These are phyloP conservation scores for Phytophthora syringae DNA, from an alignment of 352 stramenopile species.

Conservation along the genomic window DNA sequence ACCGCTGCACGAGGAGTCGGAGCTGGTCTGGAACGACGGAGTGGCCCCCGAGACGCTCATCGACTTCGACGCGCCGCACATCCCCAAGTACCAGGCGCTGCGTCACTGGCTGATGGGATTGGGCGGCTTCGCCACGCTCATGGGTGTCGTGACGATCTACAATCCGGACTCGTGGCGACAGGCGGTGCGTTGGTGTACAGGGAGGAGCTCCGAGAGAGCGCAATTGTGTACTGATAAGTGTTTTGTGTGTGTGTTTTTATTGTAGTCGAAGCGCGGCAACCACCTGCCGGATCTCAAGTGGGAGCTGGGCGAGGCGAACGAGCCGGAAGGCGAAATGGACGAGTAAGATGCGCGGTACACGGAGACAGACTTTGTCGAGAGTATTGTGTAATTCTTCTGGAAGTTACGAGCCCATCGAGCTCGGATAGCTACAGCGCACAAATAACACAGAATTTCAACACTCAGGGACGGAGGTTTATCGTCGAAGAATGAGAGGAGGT, in stretches of 20 bases:
- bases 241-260: conserved; percentile 3
- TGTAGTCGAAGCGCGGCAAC: conserved; percentile 76
- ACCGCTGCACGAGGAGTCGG: conserved; percentile 76
- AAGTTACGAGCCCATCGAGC: conserved; percentile 18
- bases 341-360: conserved; percentile 49
- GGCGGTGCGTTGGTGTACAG: conserved; percentile 57
- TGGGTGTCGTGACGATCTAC: conserved; percentile 82
- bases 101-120: conserved; percentile 69
- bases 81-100: conserved; percentile 79
- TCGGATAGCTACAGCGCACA: conserved; percentile 35
- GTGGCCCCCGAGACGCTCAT: conserved; percentile 88
- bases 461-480: too few relatives aligned
- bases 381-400: not conserved
- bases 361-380: conserved; percentile 4
- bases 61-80: conserved; percentile 89
- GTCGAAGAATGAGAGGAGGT: too few relatives aligned
- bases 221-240: not conserved
- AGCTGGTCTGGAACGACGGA: conserved; percentile 90
- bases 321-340: conserved; percentile 86
- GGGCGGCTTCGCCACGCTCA: conserved; percentile 66
- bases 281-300: conserved; percentile 81
- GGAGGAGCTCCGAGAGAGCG: not conserved
- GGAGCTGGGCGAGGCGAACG: conserved; percentile 76
- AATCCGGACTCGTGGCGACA: conserved; percentile 83
- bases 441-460: conserved; percentile 40